A percentile compares a stretch with the other conserved stretches of the same genome.
phyloP scores from a whole-genome alignment of 108 stramenopile genomes.

The Mediolabrus comicus region DNA sequence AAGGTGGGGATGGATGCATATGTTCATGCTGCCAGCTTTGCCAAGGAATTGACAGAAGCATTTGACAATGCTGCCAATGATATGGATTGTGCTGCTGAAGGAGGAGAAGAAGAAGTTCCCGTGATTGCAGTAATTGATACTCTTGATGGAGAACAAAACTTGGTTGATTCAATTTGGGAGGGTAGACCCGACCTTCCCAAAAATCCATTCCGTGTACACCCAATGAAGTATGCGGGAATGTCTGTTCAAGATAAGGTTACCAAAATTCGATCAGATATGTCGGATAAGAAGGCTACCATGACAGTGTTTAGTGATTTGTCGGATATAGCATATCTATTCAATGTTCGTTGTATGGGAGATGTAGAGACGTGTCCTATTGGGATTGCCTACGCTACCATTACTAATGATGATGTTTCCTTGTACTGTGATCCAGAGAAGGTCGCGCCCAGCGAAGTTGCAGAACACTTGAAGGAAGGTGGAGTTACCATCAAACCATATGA shows the following conservation, averaged over 20 bases:
- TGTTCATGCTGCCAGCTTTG: conserved; percentile 79
- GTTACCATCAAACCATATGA: conserved; percentile 73
- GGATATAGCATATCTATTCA: conserved; percentile 96
- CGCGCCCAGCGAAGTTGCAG: conserved; percentile 46
- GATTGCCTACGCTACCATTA: conserved; percentile 89
- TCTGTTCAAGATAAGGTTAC: conserved; percentile 77
- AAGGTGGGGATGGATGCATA: conserved; percentile 80
- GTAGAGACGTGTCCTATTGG: conserved; percentile 89
- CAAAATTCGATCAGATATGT: conserved; percentile 70
- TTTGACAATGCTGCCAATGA: conserved; percentile 56
- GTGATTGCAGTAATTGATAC: conserved; percentile 64
- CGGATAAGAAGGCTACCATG: conserved; percentile 74
- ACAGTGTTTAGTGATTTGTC: conserved; percentile 90
- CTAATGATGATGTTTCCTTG: conserved; percentile 61
- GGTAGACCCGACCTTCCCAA: conserved; percentile 76
- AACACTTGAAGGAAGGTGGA: conserved; percentile 53
- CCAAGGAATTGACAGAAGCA: conserved; percentile 66
- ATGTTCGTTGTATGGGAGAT: conserved; percentile 90
- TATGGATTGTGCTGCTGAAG: neutral
- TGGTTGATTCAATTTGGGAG: conserved; percentile 92
- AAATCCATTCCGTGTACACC: conserved; percentile 87
- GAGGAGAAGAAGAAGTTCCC: neutral
- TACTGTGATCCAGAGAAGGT: conserved; percentile 80
- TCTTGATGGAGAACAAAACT: conserved; percentile 57
- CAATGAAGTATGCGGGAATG: conserved; percentile 88